Percentiles rank a stretch among this genome's conserved stretches.
phyloP scores from a whole-genome alignment of 192 early-diverging fungal genomes.

The Backusella morwellensis region DNA sequence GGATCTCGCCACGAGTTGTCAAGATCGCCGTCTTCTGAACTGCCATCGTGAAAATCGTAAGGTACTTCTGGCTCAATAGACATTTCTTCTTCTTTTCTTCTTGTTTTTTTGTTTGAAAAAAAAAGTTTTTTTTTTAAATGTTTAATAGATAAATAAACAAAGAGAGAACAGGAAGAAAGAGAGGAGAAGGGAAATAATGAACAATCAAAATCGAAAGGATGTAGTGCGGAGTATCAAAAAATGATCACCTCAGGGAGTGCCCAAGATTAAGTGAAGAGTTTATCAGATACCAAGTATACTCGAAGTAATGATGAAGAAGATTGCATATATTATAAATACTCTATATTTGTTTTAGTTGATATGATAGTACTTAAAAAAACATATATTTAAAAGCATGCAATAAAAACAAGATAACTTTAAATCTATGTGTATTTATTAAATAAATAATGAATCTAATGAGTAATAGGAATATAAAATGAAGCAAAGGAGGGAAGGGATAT shows the following conservation, averaged over 20 bases:
- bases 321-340: too few species aligned
- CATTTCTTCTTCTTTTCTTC: not conserved
- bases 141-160: too few species aligned
- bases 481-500: too few species aligned
- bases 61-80: slow-evolving; percentile 9
- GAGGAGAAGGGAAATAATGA: not conserved
- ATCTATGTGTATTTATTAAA: not conserved
- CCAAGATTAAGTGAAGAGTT: not conserved
- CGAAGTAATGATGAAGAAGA: too few species aligned
- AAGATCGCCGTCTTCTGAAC: not conserved
- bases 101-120: not conserved
- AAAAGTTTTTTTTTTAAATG: too few species aligned
- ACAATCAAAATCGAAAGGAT: not conserved
- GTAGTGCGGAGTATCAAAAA: not conserved
- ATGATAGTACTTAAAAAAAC: too few species aligned
- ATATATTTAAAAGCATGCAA: too few species aligned
- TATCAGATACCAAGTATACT: too few species aligned
- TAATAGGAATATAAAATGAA: not conserved
- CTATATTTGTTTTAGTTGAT: too few species aligned
- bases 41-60: not conserved
- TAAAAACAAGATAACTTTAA: not conserved
- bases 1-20: not conserved
- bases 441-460: not conserved
- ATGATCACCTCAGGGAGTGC: not conserved
- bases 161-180: not conserved